phyloP scores from a whole-genome alignment of 2,329 filamentous ascomycete genomes.

The Gremmenia infestans region DNA sequence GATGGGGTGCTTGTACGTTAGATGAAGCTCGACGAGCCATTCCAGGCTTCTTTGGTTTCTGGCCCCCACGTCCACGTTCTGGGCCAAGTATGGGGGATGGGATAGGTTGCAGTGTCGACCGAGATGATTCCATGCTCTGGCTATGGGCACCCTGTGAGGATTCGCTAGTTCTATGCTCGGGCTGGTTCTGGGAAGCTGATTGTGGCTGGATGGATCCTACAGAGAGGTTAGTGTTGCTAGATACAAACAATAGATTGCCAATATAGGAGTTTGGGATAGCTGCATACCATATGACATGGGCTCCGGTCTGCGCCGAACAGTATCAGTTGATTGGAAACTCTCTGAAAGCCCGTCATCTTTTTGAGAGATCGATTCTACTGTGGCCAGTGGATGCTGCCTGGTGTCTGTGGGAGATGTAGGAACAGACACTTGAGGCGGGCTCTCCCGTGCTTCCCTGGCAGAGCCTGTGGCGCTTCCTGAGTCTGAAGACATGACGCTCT shows the following conservation, averaged over 20 bases:
- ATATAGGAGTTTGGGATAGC: neutral
- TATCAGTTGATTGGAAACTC: constrained; percentile 55
- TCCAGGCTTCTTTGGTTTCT: constrained; percentile 54
- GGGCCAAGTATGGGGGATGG: constrained; percentile 31
- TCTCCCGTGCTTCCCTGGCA: constrained; percentile 17
- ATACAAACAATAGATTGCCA: neutral
- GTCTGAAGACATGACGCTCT: constrained; percentile 18
- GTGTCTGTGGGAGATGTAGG: constrained; percentile 47
- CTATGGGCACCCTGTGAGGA: constrained; percentile 19
- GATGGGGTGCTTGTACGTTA: constrained; percentile 64
- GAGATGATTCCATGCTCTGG: constrained; percentile 28
- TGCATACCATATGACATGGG: constrained; percentile 47
- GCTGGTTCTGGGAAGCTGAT: constrained; percentile 5
- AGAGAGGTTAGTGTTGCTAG: constrained; percentile 8
- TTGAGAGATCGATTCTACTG: constrained; percentile 22
- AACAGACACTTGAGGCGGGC: constrained; percentile 22
- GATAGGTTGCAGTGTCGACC: constrained; percentile 20
- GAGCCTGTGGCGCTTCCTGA: constrained; percentile 3
- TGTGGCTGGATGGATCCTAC: constrained; percentile 25
- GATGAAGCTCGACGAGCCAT: constrained; percentile 72
- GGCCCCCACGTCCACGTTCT: constrained; percentile 30
- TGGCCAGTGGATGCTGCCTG: constrained; percentile 35
- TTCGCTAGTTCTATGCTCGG: constrained; percentile 27
- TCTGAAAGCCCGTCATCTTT: constrained; percentile 46
- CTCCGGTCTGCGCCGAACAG: constrained; percentile 53